A percentile compares a stretch with the other conserved stretches of the same genome.
phyloP scores from a whole-genome alignment of 306 rosid species.

The Astragalus glycyphyllos region DNA sequence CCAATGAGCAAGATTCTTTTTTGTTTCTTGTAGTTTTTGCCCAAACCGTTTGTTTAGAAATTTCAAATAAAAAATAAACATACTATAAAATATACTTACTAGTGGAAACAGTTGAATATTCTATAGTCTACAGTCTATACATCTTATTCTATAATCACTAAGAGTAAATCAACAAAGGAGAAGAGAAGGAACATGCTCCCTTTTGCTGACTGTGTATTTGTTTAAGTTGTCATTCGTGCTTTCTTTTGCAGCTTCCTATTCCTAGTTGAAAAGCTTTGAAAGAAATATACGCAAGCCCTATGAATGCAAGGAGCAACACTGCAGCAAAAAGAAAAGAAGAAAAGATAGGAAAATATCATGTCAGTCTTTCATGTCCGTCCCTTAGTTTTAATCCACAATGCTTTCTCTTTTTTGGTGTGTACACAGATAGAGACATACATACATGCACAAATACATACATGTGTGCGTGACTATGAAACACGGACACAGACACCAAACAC shows the following conservation, averaged over 20 bases:
- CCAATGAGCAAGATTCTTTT: too few species aligned
- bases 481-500: too few species aligned
- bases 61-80: constrained; percentile 19
- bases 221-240: constrained; percentile 46
- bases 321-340: constrained; percentile 38
- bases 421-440: too few species aligned
- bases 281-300: constrained; percentile 32
- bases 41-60: not conserved
- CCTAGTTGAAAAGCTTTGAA: constrained; percentile 19
- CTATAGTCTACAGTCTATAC: constrained; percentile 43
- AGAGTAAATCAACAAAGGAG: constrained; percentile 35
- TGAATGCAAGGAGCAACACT: constrained; percentile 45
- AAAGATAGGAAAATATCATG: not conserved
- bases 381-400: too few species aligned
- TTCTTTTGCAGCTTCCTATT: constrained; percentile 42
- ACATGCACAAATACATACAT: too few species aligned
- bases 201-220: constrained; percentile 29
- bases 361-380: too few species aligned
- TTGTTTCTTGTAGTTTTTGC: not conserved
- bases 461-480: too few species aligned
- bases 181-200: constrained; percentile 39
- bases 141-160: constrained; percentile 35
- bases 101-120: constrained; percentile 34
- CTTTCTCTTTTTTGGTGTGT: too few species aligned
- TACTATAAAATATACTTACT: constrained; percentile 15